Base-by-base conservation (phyloP, 2,329 filamentous ascomycete species). In the Corynespora cassiicola region DNA sequence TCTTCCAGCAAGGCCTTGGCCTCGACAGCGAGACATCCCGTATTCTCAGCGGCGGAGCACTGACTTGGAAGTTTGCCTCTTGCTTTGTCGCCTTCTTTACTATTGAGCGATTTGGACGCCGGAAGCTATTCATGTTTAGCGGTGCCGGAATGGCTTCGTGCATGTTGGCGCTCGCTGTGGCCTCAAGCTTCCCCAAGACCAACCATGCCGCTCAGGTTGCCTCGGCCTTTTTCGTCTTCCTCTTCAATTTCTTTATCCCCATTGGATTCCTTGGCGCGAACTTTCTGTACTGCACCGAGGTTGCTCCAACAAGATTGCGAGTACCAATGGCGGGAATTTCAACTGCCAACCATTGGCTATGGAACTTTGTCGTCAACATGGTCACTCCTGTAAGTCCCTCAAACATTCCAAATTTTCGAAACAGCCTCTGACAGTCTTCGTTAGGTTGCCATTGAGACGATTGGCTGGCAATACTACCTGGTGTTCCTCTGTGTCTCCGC, bases 1-100 rank as follows among this genome's bases (percentile, higher is more conserved):
- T 74, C 42, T 59, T 64, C 31, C 69, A 74, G 47, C 70, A 70
- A 61, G 61, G 73, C 26, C 58, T 61, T 18, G 69, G 70, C 5
- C 46, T 74, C 4, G 65, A 71, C 49, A 75, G 54, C 10, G 66
- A 79, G 48, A 71, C 77, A 16, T 78, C 77, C 40, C 79, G 79
- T 58, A 79, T 79, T 70, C 79, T 87, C 33, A 79, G 81, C 2
- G 88, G 85, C 3, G 75, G 74, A 18, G 76, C 76, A 9, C 63
- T 81, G 20, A 81, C 79, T 5, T 82, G 75, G 73, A 80, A 81
- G 54, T 79, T 79, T 52, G 50, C 79, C 14, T 76, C 73, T 20
- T 76, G 73, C 0, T 73, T 87, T 16, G 77, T 88, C 39, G 86
- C 82, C 38, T 85, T 87, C 45, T 88, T 87, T 57, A 88, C 84